Base-by-base conservation (phyloP, 2,329 filamentous ascomycete species). In the Talaromyces marneffei region DNA sequence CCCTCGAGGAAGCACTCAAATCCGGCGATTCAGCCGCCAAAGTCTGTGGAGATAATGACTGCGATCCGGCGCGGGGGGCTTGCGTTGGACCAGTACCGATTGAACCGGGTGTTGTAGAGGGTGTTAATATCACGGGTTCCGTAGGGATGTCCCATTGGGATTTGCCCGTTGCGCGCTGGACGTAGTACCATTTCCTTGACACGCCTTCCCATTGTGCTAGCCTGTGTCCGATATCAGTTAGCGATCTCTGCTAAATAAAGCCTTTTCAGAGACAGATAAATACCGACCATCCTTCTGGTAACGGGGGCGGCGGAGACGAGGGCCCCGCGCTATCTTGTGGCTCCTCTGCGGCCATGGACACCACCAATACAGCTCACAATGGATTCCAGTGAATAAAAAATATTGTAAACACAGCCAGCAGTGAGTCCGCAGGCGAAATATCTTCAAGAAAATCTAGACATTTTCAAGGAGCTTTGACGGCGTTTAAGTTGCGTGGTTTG, bases 111-210 rank as follows among this genome's bases (percentile, higher is more conserved):
- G 70, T 71, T 9, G 70, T 71, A 18, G 70, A 72, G 6, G 74
- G 74, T 2, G 73, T 74, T 20, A 75, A 67, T 40, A 74, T 67
- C 40, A 73, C 71, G 27, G 73, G 74, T 62, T 76, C 72, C 18
- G 74, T 76, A 7, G 74, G 74, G n/a, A 77, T 66, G 7, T 76
- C 72, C 74, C 74, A 77, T 66, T 75, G 73, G 7, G 73, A 72
- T 54, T 71, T 71, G 35, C 73, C 74, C 10, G 74, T 77, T 44
- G 73, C 71, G 54, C 72, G 68, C 58, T 76, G 73, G 39, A 77
- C 74, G 57, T 71, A 77, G 64, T 77, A 77, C 70, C 74, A 77
- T 64, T 71, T 70, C 33, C 72, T 69, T 27, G 69, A 68, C 27
- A 72, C 66, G 35, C 74, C 73, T 61, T 76, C 74, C 72, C 74